A percentile compares a stretch with the other conserved stretches of the same genome.
Evolutionary conservation across 2,329 filamentous ascomycete species (phyloP).

Genomic region (Hypoxylon sp.): DNA sequence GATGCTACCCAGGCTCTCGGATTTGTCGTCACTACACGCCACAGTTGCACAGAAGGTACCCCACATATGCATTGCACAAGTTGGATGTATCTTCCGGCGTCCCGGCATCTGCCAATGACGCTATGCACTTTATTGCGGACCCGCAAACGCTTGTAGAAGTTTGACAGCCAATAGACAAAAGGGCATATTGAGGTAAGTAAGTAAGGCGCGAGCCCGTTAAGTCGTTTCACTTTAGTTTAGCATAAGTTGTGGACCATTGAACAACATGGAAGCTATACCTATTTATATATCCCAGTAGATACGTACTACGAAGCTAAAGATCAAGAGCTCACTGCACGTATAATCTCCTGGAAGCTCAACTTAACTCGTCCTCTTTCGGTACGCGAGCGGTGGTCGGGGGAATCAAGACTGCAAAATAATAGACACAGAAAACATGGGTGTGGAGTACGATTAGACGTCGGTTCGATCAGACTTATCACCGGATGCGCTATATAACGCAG

Average conservation of each 20-base stretch:
- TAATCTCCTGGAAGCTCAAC: not conserved
- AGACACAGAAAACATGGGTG: not conserved
- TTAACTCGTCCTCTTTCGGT: not conserved
- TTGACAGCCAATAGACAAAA: not conserved
- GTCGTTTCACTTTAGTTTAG: not conserved
- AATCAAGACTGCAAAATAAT: not conserved
- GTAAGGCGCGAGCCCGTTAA: slow-evolving; percentile 1
- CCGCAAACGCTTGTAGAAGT: not conserved
- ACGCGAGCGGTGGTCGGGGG: not conserved
- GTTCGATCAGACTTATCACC: not conserved
- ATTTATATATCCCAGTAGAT: no score
- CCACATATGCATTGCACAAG: slow-evolving; percentile 3
- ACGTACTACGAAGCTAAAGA: not conserved
- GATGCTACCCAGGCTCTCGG: slow-evolving; percentile 18
- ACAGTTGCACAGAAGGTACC: not conserved
- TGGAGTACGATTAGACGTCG: not conserved
- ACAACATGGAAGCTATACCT: not conserved
- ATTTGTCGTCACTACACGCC: slow-evolving; percentile 8
- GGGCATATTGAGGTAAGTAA: not conserved
- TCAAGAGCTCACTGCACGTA: not conserved
- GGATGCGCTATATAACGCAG: not conserved
- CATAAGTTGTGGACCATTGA: not conserved
- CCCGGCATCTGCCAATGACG: slow-evolving; percentile 22
- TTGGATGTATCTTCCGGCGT: slow-evolving; percentile 3
- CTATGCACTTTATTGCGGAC: slow-evolving; percentile 13